Percentiles rank a stretch among this genome's conserved stretches.
phyloP scores from a whole-genome alignment of 1,139 yeast species.

The Hyphopichia khmerensis region DNA sequence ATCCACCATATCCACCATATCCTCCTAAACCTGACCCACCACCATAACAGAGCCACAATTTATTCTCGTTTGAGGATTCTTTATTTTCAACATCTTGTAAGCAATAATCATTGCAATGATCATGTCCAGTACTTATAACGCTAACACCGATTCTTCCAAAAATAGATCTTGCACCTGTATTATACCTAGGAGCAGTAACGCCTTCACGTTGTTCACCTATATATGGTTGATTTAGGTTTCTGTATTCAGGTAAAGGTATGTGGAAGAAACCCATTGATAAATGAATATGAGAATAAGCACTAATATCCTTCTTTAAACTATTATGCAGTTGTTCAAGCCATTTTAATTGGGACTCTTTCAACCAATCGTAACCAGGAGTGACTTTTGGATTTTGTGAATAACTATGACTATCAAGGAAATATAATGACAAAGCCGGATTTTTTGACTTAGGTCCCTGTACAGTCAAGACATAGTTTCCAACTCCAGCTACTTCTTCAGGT shows the following conservation, averaged over 20 bases:
- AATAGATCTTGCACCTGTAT: conserved; percentile 60
- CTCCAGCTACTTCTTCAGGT: conserved; percentile 23
- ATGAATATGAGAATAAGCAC: conserved; percentile 42
- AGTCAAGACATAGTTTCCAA: conserved; percentile 23
- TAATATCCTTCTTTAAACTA: conserved; percentile 24
- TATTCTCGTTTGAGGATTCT: conserved; percentile 22
- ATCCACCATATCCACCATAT: conserved; percentile 88
- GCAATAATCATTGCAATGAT: conserved; percentile 92
- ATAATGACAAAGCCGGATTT: conserved; percentile 56
- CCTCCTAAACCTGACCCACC: conserved; percentile 96
- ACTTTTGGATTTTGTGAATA: conserved; percentile 40
- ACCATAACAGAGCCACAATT: conserved; percentile 87
- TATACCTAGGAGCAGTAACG: conserved; percentile 72
- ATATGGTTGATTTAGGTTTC: conserved; percentile 44
- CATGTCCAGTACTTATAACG: conserved; percentile 34
- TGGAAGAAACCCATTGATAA: conserved; percentile 90
- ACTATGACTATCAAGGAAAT: conserved; percentile 81
- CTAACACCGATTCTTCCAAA: conserved; percentile 41
- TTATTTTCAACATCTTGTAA: conserved; percentile 42
- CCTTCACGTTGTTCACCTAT: conserved; percentile 70
- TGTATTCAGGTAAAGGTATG: conserved; percentile 85
- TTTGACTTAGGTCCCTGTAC: conserved; percentile 20
- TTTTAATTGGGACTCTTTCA: conserved; percentile 68
- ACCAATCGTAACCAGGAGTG: conserved; percentile 82
- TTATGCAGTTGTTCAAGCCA: conserved; percentile 23